Evolutionary conservation across 176 grass and related monocot genomes (phyloP), one percentile per base, ranked within the genome.

Genomic region (Pharus latifolius): DNA sequence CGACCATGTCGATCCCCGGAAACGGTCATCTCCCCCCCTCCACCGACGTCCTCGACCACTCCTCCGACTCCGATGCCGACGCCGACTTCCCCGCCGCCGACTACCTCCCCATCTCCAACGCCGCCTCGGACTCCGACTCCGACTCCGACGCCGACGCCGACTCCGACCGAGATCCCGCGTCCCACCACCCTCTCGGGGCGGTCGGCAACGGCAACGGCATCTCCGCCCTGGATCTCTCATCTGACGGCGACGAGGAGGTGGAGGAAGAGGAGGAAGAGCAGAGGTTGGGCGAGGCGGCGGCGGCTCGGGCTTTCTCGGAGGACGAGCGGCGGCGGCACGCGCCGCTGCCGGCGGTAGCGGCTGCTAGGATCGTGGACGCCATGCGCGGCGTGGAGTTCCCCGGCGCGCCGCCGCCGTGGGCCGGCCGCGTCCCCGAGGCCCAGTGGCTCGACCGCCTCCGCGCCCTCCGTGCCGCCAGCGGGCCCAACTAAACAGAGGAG

Each of bases 361-460:
- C 88, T 5, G 62, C 77, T 62, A 82, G 77, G 67, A 80, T 91
- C 68, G 49, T 91, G 38, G 88, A 84, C 30, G 88, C 77, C 56
- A 91, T 91, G 88, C 81, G 89, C 29, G 81, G 81, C 52, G 81
- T 88, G 18, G 73, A 58, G 49, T 91, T 91, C 84, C 83, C 56
- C 45, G 88, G 77, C n/a, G 56, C 70, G 55, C 84, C 80, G 24
- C 88, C 88, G 11, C 49, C 74, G 44, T 91, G 88, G 84, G 88
- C 68, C 1, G 72, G 70, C 53, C 61, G 35, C 72, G 77, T 92
- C 43, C 51, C 89, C 19, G 63, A 88, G 57, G 77, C 81, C 57
- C 84, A 92, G 77, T 92, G 89, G 89, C 2, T 84, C 19, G 77
- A 84, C 44, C 84, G 57, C 38, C 89, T 88, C 32, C 58, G 57